phyloP scores from a whole-genome alignment of 495 filamentous ascomycete species.

The Penicillium angulare region DNA sequence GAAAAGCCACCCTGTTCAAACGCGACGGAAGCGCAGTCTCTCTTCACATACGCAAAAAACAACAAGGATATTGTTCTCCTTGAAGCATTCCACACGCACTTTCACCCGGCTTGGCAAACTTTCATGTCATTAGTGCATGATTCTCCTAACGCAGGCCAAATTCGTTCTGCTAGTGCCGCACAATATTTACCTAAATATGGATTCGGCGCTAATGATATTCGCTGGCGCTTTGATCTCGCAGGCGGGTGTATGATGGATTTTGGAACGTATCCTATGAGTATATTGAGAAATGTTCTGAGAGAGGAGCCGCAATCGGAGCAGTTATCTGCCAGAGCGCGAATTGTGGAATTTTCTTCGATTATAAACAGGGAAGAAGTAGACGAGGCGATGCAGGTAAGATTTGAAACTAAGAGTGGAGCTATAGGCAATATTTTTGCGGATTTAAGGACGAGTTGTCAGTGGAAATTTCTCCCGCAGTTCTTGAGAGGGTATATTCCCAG shows the following conservation, averaged over 20 bases:
- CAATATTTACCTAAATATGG: slow-evolving; percentile 13
- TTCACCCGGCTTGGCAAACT: slow-evolving; percentile 53
- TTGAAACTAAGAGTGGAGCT: slow-evolving; percentile 41
- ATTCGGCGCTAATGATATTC: slow-evolving; percentile 47
- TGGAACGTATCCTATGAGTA: slow-evolving; percentile 48
- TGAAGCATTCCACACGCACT: slow-evolving; percentile 59
- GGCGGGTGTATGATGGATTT: slow-evolving; percentile 62
- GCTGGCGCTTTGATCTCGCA: slow-evolving; percentile 50
- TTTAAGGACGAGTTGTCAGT: slow-evolving; percentile 17
- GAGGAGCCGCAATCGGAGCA: slow-evolving; percentile 24
- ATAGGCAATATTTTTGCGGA: slow-evolving; percentile 38
- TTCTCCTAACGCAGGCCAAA: slow-evolving; percentile 8
- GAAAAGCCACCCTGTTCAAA: slow-evolving; percentile 49
- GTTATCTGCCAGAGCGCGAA: not conserved
- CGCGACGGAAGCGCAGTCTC: slow-evolving; percentile 31
- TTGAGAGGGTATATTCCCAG: slow-evolving; percentile 16
- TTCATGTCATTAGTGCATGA: slow-evolving; percentile 46
- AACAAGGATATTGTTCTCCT: slow-evolving; percentile 44
- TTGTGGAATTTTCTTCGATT: not conserved
- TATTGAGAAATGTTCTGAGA: slow-evolving; percentile 39
- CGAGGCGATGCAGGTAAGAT: slow-evolving; percentile 39
- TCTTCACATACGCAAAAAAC: slow-evolving; percentile 31
- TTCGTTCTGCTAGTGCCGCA: slow-evolving; percentile 7
- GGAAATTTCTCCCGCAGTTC: slow-evolving; percentile 9
- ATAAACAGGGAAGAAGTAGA: slow-evolving; percentile 38